Evolutionary conservation across 768 basidiomycete genomes (phyloP), one percentile per base, ranked within the genome.

Genomic region (Xerocomus potaroensis): DNA sequence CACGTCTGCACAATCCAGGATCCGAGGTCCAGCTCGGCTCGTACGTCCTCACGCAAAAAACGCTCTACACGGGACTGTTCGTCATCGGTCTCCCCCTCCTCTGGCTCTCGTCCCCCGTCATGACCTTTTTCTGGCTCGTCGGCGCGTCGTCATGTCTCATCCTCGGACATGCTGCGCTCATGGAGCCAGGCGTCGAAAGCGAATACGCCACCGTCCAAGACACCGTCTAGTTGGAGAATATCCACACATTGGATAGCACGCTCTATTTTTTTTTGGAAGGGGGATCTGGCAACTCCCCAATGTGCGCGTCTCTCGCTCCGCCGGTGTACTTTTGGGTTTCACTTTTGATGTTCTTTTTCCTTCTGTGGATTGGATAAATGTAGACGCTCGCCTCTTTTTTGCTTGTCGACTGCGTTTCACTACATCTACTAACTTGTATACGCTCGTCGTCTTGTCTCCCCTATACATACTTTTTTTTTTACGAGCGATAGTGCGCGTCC

Each of bases 171-270:
- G 95, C 95, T 2, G 78, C 78, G 46, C 51, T 97, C 52, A 81
- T 97, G 52, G 95, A 98, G 67, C 95, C 94, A 2, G 95, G 95
- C 22, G 79, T 96, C 44, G 95, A 98, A 70, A 89, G 87, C 70
- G 92, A 95, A 65, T 96, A 96, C 56, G 82, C 86, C 3, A 61
- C 71, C 34, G 85, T 91, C n/a, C 78, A 87, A 65, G 87, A 86
- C 38, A 61, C 63, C 27, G 85, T 86, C 40, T 84, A 69, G 69
- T 21, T 8, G 3, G 4, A 10, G 7, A n/a, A n/a, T n/a, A 15
- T 16, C 8, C 2, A 8, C 7, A 1, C 8, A 7, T 26, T 39
- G 15, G 14, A 32, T 33, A 12, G 5, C 21, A 3, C 31, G 18
- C 29, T 30, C 24, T 41, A 31, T 14, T 22, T 23, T 48, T 22